Conservation (phyloP, 2,329 filamentous ascomycete species). For the Talaromyces sp. region DNA sequence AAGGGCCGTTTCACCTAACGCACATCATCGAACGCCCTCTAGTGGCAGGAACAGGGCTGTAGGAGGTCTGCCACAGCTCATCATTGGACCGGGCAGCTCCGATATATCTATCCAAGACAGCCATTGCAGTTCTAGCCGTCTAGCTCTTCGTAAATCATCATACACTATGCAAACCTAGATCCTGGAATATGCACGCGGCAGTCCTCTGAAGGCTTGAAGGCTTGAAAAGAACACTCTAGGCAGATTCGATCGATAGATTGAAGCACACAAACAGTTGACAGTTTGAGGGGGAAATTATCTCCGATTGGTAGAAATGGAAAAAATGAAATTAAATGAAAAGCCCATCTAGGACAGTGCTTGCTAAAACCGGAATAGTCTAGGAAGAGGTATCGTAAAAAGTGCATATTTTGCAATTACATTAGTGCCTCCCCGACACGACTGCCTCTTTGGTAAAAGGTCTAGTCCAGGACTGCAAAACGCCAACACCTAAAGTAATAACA, state of each 20-base stretch:
- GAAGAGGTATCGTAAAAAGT: background rate
- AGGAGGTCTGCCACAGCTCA: background rate
- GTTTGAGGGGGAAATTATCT: too few relatives aligned
- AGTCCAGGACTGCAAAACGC: conserved; percentile 64
- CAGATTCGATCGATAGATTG: background rate
- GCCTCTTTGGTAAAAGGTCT: conserved; percentile 49
- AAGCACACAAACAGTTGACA: background rate
- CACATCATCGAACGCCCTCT: background rate
- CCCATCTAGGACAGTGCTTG: background rate
- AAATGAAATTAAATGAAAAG: background rate
- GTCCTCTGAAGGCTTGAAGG: background rate
- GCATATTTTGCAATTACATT: background rate
- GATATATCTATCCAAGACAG: background rate
- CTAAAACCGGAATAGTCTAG: conserved; percentile 2
- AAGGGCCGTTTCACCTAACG: background rate
- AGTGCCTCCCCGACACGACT: background rate
- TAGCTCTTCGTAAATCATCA: background rate
- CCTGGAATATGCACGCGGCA: background rate
- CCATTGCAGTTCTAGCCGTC: background rate
- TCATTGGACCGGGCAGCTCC: conserved; percentile 4
- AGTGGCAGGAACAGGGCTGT: background rate
- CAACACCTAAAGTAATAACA: conserved; percentile 66
- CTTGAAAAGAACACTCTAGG: background rate
- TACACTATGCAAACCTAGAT: background rate
- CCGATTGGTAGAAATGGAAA: too few relatives aligned